A percentile compares a stretch with the other conserved stretches of the same genome.
Evolutionary conservation across 2,329 filamentous ascomycete genomes (phyloP).

Genomic region (Arthrobotrys megalospora): DNA sequence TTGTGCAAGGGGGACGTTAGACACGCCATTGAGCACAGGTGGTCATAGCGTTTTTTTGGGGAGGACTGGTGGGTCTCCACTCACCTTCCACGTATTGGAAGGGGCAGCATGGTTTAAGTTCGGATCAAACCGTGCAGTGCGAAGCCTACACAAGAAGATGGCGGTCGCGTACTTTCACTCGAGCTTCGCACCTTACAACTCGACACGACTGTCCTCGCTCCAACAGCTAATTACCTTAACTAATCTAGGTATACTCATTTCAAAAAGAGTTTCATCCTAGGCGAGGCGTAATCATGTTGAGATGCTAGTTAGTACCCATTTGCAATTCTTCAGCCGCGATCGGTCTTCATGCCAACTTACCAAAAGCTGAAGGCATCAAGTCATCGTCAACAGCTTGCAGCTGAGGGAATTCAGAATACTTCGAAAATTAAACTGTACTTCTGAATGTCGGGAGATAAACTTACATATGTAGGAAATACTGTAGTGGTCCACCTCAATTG

Average conservation of each 20-base stretch:
- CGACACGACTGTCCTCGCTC: no score
- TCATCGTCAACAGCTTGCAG: no score
- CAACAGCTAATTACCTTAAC: no score
- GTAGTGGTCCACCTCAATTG: constrained; percentile 6
- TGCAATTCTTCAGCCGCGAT: no score
- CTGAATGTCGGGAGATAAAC: not conserved
- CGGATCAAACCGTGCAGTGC: constrained; percentile 30
- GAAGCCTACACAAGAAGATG: not conserved
- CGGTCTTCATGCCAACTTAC: no score
- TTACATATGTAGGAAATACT: constrained; percentile 1
- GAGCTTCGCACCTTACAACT: not conserved
- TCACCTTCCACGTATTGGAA: constrained; percentile 18
- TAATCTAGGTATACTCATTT: no score
- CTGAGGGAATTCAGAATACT: not conserved
- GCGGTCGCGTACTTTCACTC: not conserved
- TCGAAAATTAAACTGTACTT: not conserved
- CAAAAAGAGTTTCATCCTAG: no score
- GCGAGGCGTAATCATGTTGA: no score
- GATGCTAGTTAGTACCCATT: no score
- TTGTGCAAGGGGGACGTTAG: constrained; percentile 45
- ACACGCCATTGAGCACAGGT: constrained; percentile 43
- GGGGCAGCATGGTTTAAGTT: constrained; percentile 19
- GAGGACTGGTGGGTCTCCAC: constrained; percentile 12
- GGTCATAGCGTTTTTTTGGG: constrained; percentile 54
- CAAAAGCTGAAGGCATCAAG: no score